Percentiles rank a stretch among this genome's conserved stretches.
Conservation (phyloP, 1,139 yeast genomes). For the Suhomyces anneliseae region DNA sequence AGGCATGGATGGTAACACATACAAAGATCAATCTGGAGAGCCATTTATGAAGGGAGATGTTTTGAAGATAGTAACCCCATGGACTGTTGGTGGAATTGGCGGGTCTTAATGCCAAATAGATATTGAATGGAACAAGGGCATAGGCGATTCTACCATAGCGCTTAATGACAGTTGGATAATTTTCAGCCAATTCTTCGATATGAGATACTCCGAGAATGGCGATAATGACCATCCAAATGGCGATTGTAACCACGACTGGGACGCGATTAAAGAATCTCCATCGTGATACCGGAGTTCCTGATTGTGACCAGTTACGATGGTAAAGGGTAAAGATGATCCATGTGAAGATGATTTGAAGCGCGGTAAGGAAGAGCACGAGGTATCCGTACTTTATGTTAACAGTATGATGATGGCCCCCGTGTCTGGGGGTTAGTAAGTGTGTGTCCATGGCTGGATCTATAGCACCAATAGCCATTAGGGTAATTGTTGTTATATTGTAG, state of each 20-base stretch:
- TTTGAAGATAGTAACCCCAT: constrained; percentile 46
- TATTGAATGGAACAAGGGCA: constrained; percentile 62
- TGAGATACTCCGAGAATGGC: constrained; percentile 22
- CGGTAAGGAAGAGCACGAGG: constrained; percentile 35
- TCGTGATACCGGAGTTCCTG: constrained; percentile 24
- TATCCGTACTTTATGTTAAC: constrained; percentile 53
- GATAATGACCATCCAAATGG: constrained; percentile 33
- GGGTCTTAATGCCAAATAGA: constrained; percentile 55
- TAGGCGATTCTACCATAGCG: constrained; percentile 63
- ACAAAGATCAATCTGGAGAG: constrained; percentile 62
- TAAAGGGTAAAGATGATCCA: constrained; percentile 2
- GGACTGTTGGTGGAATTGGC: constrained; percentile 44
- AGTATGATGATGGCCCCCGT: constrained; percentile 33
- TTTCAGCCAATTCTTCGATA: constrained; percentile 21
- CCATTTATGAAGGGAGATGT: constrained; percentile 76
- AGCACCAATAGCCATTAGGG: background rate
- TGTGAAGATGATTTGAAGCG: constrained; percentile 23
- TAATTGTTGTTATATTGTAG: background rate
- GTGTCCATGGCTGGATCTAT: background rate
- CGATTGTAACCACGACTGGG: constrained; percentile 29
- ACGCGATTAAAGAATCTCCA: constrained; percentile 9
- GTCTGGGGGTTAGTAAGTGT: constrained; percentile 16
- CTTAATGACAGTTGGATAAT: constrained; percentile 28
- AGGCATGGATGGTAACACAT: constrained; percentile 55
- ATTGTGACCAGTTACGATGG: constrained; percentile 20